Base-by-base conservation (phyloP, 805 yeast genomes). In the Wickerhamiella brachini region DNA sequence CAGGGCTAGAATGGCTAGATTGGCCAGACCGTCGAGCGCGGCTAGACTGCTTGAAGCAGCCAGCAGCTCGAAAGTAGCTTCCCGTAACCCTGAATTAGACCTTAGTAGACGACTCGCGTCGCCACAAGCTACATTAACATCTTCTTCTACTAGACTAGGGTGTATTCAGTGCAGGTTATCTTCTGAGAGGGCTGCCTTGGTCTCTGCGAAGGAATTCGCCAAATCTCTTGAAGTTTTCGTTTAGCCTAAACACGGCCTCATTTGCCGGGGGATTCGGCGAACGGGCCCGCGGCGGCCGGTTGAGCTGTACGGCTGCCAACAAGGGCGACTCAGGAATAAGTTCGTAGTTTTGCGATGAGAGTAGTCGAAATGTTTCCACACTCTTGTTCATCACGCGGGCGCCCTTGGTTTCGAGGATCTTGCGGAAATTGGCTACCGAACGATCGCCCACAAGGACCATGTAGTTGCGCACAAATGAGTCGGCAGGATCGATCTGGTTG, bases 401-500 rank as follows among this genome's bases (percentile, higher is more conserved):
- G 7, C 83, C 82, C 62, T 85, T 85, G 53, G 85, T 69, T 21
- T 71, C 75, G 50, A 86, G 67, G 2, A 86, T 67, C 60, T 83
- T 85, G 53, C 67, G 65, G 62, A 85, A 85, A 61, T 86, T 86
- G 10, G 65, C 64, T 26, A 76, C 66, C 23, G 79, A 77, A 46
- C 72, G 72, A 65, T 86, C 95, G 7, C 81, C 81, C 49, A 86
- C 72, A 13, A 83, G 68, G 51, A 73, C 71, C 60, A 85, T 77
- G 63, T 86, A 86, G 59, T 73, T 78, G 46, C 78, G 75, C 1
- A 84, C 78, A 21, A 85, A 72, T 8, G 71, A 73, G 50, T 75
- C 78, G 50, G 76, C 73, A n/a, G 94, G 94, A n/a, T 77, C 73
- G 6, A 72, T 65, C 12, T 80, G 79, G 0, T 84, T 77, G 63